Percentiles rank a stretch among this genome's conserved stretches.
These are phyloP conservation scores for Neobulgaria alba DNA, from an alignment of 2,329 filamentous ascomycete species.

Conservation along the genomic window DNA sequence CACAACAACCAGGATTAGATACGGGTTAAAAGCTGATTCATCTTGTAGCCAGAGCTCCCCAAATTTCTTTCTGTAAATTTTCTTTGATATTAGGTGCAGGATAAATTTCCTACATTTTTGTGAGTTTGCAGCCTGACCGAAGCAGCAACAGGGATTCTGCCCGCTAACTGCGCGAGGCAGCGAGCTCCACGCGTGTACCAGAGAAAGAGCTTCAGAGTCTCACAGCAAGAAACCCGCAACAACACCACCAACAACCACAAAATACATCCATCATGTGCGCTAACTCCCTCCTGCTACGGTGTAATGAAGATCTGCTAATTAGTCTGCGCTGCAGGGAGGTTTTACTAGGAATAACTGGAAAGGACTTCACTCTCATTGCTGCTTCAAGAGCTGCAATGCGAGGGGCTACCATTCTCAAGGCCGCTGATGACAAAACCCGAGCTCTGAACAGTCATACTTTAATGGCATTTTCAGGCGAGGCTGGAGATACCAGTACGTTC, in stretches of 20 bases:
- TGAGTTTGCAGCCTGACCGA: conserved; percentile 1
- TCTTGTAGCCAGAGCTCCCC: too few species aligned
- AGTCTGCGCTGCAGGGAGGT: conserved; percentile 64
- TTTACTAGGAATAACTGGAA: conserved; percentile 93
- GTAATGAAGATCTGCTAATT: conserved; percentile 7
- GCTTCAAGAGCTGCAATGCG: conserved; percentile 96
- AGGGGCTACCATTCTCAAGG: conserved; percentile 91
- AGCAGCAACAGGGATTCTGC: conserved; percentile 6
- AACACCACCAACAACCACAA: conserved; percentile 14
- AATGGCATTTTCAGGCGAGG: conserved; percentile 92
- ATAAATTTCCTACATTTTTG: too few species aligned
- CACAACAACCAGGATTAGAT: too few species aligned
- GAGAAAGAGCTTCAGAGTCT: conserved; percentile 18
- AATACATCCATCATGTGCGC: conserved; percentile 23
- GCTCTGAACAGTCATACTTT: conserved; percentile 87
- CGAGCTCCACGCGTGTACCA: conserved; percentile 25
- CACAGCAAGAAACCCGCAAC: conserved; percentile 16
- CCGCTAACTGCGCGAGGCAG: conserved; percentile 19
- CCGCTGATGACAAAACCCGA: conserved; percentile 92
- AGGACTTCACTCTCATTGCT: conserved; percentile 97
- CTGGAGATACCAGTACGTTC: conserved; percentile 77
- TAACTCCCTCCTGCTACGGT: background rate
- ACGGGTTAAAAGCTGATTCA: too few species aligned
- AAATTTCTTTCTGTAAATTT: too few species aligned
- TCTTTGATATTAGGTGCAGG: too few species aligned